phyloP scores from a whole-genome alignment of 306 rosid species.

The Gynostemma pentaphyllum region DNA sequence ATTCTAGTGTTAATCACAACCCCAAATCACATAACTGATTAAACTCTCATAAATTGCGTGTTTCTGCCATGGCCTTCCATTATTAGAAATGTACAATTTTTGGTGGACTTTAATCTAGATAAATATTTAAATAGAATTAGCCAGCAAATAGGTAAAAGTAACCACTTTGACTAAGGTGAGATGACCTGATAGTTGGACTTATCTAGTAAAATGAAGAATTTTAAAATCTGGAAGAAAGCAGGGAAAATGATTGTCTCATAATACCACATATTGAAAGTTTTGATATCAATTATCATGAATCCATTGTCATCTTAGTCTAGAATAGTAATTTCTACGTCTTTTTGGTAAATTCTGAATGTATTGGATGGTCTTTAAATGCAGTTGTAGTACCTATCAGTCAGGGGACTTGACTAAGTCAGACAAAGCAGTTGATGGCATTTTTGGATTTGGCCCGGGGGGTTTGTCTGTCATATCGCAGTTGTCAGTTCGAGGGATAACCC shows the following conservation, averaged over 20 bases:
- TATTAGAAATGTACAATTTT: not conserved
- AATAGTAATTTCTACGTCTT: constrained; percentile 9
- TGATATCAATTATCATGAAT: not conserved
- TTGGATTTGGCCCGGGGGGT: constrained; percentile 88
- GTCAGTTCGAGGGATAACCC: constrained; percentile 71
- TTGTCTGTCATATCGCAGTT: constrained; percentile 79
- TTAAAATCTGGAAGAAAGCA: not conserved
- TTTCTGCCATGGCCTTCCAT: not conserved
- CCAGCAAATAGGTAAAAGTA: no score
- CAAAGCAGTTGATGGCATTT: constrained; percentile 85
- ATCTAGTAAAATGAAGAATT: no score
- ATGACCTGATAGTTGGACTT: no score
- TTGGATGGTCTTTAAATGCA: constrained; percentile 33
- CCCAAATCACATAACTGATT: no score
- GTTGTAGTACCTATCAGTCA: constrained; percentile 78
- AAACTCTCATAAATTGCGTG: no score
- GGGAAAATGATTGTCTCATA: not conserved
- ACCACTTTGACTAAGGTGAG: no score
- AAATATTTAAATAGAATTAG: no score
- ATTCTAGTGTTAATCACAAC: no score
- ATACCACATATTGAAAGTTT: not conserved
- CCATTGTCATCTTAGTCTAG: no score
- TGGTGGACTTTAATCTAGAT: not conserved
- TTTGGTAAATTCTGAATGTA: constrained; percentile 7
- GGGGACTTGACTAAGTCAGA: constrained; percentile 83